Evolutionary conservation across 75 land plant species (phyloP), one percentile per base, ranked within the genome.

Genomic region (Sequoia sempervirens): DNA sequence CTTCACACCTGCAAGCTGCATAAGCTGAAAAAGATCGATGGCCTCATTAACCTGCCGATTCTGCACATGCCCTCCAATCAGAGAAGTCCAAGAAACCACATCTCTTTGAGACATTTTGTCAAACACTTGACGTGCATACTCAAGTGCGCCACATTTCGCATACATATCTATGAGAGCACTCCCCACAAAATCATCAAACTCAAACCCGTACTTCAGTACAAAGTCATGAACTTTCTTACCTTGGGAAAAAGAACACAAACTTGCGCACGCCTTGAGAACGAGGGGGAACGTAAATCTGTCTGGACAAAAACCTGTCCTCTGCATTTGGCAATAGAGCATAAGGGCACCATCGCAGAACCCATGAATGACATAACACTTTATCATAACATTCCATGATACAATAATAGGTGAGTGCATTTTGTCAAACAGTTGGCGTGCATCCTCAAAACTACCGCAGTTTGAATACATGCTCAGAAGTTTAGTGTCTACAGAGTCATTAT

Each of bases 61-160:
- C 34, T 70, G 79, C n/a, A 52, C 15, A 54, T 80, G 41, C 13
- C 82, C 85, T 50, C 46, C 40, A 54, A 84, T 47, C 56, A 84
- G 23, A 9, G 83, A 41, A 52, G 79, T 84, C 85, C 85, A 84
- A 50, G 85, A 84, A 4, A 84, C 85, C 37, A 80, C 36, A 43
- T 84, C 85, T 30, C 85, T 64, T n/a, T 20, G 30, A 58, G 1
- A 17, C 69, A 78, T 47, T 84, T 78, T 74, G 81, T 56, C 64
- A 64, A 84, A 84, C 79, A 84, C 81, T 52, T 68, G 79, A 13
- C 85, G 54, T 10, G 85, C 87, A 70, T 54, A 43, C 32, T 68
- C 87, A 18, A 75, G 30, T 32, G 23, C 36, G 20, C 86, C 86
- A 84, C 79, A 36, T 52, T 83, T 86, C 15, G 41, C 61, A 56